Conservation (phyloP, 1,284 basidiomycete genomes). For the Agroathelia rolfsii region DNA sequence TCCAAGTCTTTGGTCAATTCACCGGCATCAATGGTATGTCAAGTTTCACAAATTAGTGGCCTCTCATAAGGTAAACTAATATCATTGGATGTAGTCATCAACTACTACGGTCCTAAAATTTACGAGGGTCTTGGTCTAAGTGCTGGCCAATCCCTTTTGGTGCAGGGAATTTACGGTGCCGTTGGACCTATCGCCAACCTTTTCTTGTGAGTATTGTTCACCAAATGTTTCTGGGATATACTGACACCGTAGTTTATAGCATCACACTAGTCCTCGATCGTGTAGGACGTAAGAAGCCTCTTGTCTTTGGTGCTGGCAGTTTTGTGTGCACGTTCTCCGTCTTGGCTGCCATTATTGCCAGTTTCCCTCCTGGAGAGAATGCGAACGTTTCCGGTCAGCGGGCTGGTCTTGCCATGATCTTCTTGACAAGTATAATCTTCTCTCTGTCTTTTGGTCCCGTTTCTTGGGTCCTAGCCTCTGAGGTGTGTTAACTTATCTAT, state of each 20-base stretch:
- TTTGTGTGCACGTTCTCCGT: slow-evolving; percentile 45
- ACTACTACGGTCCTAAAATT: slow-evolving; percentile 52
- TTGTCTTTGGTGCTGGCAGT: slow-evolving; percentile 44
- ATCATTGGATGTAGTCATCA: slow-evolving; percentile 32
- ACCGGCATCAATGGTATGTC: slow-evolving; percentile 55
- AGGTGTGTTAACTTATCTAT: slow-evolving; percentile 23
- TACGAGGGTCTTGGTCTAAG: slow-evolving; percentile 47
- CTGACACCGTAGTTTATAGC: slow-evolving; percentile 25
- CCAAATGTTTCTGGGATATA: neutral
- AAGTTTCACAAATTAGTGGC: slow-evolving; percentile 2
- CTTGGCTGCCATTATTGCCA: slow-evolving; percentile 43
- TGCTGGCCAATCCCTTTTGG: slow-evolving; percentile 38
- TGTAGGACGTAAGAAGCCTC: slow-evolving; percentile 49
- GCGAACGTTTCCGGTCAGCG: slow-evolving; percentile 27
- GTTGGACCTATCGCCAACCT: slow-evolving; percentile 50
- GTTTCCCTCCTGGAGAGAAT: slow-evolving; percentile 31
- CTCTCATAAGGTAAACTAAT: neutral
- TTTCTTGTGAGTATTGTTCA: slow-evolving; percentile 34
- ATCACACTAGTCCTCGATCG: slow-evolving; percentile 47
- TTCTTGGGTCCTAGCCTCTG: slow-evolving; percentile 53
- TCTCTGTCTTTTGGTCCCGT: slow-evolving; percentile 50
- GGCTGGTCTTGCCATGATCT: slow-evolving; percentile 51
- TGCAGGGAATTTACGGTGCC: slow-evolving; percentile 56
- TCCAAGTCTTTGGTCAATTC: slow-evolving; percentile 57
- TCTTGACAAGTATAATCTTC: slow-evolving; percentile 46